Base-by-base conservation (phyloP, 2,329 filamentous ascomycete species). In the Pseudogymnoascus sp. region DNA sequence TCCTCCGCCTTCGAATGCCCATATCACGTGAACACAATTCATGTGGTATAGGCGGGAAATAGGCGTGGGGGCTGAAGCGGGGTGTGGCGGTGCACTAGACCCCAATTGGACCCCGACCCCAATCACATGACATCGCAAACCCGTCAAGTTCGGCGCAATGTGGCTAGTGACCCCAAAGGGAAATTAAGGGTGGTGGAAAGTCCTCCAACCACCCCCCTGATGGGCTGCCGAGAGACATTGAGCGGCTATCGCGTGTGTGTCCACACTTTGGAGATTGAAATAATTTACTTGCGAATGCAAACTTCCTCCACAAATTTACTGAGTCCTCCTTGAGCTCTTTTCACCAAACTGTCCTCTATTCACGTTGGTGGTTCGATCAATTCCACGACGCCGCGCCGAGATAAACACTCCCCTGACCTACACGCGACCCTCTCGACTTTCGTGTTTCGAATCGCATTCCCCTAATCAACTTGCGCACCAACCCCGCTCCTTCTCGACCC, bases 221-320 rank as follows among this genome's bases (percentile, higher is more conserved):
- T 9, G 25, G 25, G 33, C 47, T 54, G 47, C 25, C 47, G 47
- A 54, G 47, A 54, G 47, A 54, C 47, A 54, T 54, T 54, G 47
- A 54, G 47, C 47, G 47, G 47, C 47, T 54, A 54, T 54, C 47
- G 47, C 47, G 47, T 54, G 47, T 54, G 43, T 16, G 47, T 54
- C 47, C 47, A 54, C 47, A 54, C 47, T 33, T 16, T 54, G 47
- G 38, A 54, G 47, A 54, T 54, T 54, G 47, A 54, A 54, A 54
- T 54, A 54, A 54, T 54, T 54, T 54, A 54, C 47, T 54, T 54
- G 47, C 47, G 47, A 33, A 54, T 33, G 28, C 28, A 33, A 33
- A 33, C n/a, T n/a, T 54, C n/a, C 47, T 54, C 8, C 47, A 28
- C 28, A 33, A 54, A 33, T 54, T 54, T 54, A 33, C 47, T 18